phyloP scores from a whole-genome alignment of 495 filamentous ascomycete species.

The Apodospora peruviana region DNA sequence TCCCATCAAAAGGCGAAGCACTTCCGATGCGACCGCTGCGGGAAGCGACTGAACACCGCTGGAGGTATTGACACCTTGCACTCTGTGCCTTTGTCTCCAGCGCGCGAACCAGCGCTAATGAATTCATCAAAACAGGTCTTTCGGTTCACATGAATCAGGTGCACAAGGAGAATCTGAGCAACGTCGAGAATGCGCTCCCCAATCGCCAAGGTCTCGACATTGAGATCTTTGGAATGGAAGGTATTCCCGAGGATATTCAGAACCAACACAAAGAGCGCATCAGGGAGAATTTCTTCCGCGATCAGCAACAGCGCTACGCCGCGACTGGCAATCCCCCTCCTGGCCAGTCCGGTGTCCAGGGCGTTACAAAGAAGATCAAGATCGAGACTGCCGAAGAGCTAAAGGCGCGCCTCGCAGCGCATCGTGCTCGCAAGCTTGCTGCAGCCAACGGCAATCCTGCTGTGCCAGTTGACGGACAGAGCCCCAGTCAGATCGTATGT shows the following conservation, averaged over 20 bases:
- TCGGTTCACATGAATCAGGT: constrained; percentile 97
- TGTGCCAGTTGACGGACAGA: constrained; percentile 45
- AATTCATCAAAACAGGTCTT: constrained; percentile 54
- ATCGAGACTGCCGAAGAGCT: constrained; percentile 70
- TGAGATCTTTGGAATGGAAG: constrained; percentile 98
- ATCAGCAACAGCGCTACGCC: constrained; percentile 74
- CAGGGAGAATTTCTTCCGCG: constrained; percentile 72
- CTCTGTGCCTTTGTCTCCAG: not conserved
- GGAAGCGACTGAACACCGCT: constrained; percentile 83
- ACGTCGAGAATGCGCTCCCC: constrained; percentile 85
- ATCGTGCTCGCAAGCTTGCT: constrained; percentile 56
- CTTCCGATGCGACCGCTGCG: constrained; percentile 92
- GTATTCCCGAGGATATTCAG: constrained; percentile 81
- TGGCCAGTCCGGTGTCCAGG: constrained; percentile 39
- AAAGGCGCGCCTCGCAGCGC: constrained; percentile 76
- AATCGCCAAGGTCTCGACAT: constrained; percentile 78
- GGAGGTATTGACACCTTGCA: constrained; percentile 58
- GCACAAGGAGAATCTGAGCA: constrained; percentile 82
- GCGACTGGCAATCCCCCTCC: constrained; percentile 81
- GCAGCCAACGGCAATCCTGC: constrained; percentile 31
- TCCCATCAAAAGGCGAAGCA: constrained; percentile 98
- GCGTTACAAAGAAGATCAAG: constrained; percentile 71
- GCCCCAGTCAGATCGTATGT: constrained; percentile 51
- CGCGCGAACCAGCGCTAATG: not conserved
- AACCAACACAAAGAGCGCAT: constrained; percentile 80